Percentiles rank a stretch among this genome's conserved stretches.
Evolutionary conservation across 139 green algal species (phyloP).

Genomic region (Chlamydomonas incerta): DNA sequence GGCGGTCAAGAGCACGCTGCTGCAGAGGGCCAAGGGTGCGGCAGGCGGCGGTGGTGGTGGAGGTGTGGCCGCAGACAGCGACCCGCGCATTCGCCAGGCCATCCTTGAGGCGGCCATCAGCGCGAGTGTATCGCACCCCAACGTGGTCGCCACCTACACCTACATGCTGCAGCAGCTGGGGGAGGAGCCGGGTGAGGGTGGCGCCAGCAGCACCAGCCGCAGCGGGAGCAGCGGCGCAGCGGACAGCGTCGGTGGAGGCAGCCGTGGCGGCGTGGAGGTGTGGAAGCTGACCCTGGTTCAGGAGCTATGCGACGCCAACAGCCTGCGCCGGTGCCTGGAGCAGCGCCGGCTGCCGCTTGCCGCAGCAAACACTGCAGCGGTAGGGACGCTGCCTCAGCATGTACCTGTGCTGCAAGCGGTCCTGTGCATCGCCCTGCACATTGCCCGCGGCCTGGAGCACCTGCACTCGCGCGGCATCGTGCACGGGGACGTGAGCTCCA

Average conservation of each 20-base stretch:
- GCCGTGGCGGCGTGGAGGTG: neutral
- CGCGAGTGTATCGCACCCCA: neutral
- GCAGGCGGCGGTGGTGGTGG: no score
- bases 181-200: neutral
- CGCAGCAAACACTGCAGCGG: no score
- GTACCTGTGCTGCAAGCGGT: no score
- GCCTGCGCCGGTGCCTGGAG: neutral
- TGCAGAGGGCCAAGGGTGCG: neutral
- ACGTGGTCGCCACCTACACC: neutral
- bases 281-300: neutral
- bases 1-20: neutral
- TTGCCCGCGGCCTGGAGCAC: neutral
- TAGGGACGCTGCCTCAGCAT: no score
- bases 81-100: no score
- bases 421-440: neutral
- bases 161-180: neutral
- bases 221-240: no score
- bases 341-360: no score
- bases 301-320: neutral
- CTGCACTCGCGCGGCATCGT: neutral
- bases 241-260: no score
- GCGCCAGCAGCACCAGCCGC: no score
- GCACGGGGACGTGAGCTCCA: neutral
- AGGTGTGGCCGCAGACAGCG: no score
- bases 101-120: neutral